A percentile compares a stretch with the other conserved stretches of the same genome.
Evolutionary conservation across 1,284 basidiomycete species (phyloP).

Genomic region (Fomes fomentarius): DNA sequence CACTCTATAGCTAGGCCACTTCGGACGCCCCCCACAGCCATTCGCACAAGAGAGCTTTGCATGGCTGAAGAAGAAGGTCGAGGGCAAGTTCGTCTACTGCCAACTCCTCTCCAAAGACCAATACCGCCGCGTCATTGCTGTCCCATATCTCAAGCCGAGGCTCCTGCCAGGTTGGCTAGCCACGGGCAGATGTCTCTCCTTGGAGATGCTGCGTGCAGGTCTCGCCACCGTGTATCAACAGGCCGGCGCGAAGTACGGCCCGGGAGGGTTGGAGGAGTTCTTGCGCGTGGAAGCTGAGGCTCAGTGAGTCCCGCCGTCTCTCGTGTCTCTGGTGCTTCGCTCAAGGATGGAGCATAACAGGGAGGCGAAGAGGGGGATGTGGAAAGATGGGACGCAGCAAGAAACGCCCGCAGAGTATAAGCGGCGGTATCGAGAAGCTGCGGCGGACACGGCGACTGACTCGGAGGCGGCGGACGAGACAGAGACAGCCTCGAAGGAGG

Average conservation of each 20-base stretch:
- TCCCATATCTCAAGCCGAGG: conserved; percentile 52
- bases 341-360: conserved; percentile 36
- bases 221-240: conserved; percentile 78
- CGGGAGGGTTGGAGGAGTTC: conserved; percentile 65
- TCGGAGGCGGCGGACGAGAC: no score
- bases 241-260: conserved; percentile 78
- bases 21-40: conserved; percentile 77
- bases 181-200: conserved; percentile 58
- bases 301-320: conserved; percentile 51
- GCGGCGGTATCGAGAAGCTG: conserved; percentile 46
- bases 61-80: conserved; percentile 67
- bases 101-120: conserved; percentile 80
- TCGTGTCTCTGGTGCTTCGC: not conserved
- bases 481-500: not conserved
- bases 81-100: conserved; percentile 65
- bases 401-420: conserved; percentile 86
- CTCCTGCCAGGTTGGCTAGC: conserved; percentile 52
- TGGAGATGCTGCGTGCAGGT: conserved; percentile 81
- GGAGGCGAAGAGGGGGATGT: conserved; percentile 67
- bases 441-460: not conserved
- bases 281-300: conserved; percentile 63
- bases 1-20: conserved; percentile 64
- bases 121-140: conserved; percentile 80
- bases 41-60: conserved; percentile 70
- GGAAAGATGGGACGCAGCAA: conserved; percentile 57